Base-by-base conservation (phyloP, 2,329 filamentous ascomycete genomes). In the Exophiala bonariae region DNA sequence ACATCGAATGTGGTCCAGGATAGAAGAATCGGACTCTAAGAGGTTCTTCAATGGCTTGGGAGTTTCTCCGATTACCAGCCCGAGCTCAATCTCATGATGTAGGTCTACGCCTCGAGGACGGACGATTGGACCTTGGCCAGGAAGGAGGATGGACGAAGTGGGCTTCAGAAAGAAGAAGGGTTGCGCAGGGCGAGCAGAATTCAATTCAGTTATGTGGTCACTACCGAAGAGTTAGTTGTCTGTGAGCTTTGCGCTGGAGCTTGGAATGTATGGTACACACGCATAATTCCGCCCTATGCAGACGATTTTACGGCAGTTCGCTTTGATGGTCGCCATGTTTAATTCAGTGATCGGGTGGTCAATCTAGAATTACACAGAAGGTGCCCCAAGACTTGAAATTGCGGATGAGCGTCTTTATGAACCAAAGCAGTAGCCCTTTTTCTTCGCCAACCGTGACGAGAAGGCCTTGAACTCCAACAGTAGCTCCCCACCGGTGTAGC, bases 81-180 rank as follows among this genome's bases (percentile, higher is more conserved):
- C 93, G 52, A 99, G 79, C 75, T 99, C 93, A 50, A 99, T 86
- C 74, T 99, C 93, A 73, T 91, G 96, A 74, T 96, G 92, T 63
- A 96, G 77, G 60, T 84, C 86, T 32, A 95, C 85, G 55, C 92
- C 92, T 61, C 78, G 81, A 34, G 93, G 93, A 35, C 86, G 82
- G 59, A 96, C 78, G 38, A 96, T 83, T 3, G 91, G 85, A 1
- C 91, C 91, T 47, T 83, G 80, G 20, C 82, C 80, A 16, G 57
- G 57, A 17, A 87, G 78, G 3, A 97, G 80, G 59, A 99, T 88
- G 3, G 90, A 88, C 32, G 87, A 89, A 1, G 91, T 74, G 2
- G 93, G 93, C 78, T 99, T 99, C 60, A 97, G 81, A 79, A 99
- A 99, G 83, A 96, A 99, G 75, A 99, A 97, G 19, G 93, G 93